Evolutionary conservation across 331 rosid genomes (phyloP).

Genomic region (Spiraea crenata): DNA sequence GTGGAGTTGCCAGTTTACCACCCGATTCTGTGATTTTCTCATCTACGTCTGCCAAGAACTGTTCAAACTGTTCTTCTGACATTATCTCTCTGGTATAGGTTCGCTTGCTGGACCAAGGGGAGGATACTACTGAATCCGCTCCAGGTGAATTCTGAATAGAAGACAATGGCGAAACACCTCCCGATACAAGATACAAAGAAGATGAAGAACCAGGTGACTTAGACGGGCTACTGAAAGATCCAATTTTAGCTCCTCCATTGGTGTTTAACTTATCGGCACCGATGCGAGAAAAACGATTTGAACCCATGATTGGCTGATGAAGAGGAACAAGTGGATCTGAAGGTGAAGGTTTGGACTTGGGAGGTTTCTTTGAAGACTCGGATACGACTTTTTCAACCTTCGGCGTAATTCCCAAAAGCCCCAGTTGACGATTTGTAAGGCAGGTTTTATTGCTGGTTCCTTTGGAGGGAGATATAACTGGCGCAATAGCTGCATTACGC

Average conservation of each 20-base stretch:
- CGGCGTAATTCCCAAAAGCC: constrained; percentile 71
- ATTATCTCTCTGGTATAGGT: constrained; percentile 63
- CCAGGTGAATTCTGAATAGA: constrained; percentile 53
- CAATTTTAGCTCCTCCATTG: constrained; percentile 48
- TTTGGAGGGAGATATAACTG: constrained; percentile 37
- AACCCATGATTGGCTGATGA: constrained; percentile 63
- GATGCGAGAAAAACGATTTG: constrained; percentile 42
- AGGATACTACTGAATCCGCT: constrained; percentile 44
- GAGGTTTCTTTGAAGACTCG: constrained; percentile 70
- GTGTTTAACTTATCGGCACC: constrained; percentile 49
- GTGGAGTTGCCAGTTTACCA: constrained; percentile 82
- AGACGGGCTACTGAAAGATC: constrained; percentile 46
- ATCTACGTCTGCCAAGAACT: constrained; percentile 73
- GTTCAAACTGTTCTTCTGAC: constrained; percentile 82
- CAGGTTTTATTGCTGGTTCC: constrained; percentile 40
- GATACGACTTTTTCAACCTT: constrained; percentile 48
- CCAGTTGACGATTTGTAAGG: constrained; percentile 71
- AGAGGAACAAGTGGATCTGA: constrained; percentile 87
- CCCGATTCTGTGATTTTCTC: constrained; percentile 76
- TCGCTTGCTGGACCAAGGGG: constrained; percentile 84
- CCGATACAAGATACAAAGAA: constrained; percentile 65
- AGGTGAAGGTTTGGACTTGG: constrained; percentile 62
- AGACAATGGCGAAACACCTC: constrained; percentile 52
- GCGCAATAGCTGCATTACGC: constrained; percentile 37
- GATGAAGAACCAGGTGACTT: constrained; percentile 61